These are phyloP conservation scores for Stromatinia cepivora DNA, from an alignment of 2,329 filamentous ascomycete genomes.

Conservation along the genomic window DNA sequence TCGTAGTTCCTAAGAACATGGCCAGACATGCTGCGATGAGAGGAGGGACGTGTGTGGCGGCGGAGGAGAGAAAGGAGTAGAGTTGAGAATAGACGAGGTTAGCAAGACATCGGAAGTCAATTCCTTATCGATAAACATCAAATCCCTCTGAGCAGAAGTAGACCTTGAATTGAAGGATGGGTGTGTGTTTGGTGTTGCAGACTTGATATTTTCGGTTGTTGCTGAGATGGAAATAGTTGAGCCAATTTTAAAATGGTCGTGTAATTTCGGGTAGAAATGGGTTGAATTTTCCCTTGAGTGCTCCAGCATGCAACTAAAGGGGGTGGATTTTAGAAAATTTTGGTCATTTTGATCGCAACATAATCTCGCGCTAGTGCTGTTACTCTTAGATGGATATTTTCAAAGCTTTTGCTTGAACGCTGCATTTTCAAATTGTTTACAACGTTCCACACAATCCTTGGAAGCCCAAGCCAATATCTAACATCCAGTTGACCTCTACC, in stretches of 20 bases:
- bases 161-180: neutral
- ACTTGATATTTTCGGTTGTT: neutral
- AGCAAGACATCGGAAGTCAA: too few species aligned
- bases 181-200: neutral
- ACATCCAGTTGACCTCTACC: neutral
- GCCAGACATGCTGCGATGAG: too few species aligned
- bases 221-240: neutral
- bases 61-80: too few species aligned
- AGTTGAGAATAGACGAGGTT: too few species aligned
- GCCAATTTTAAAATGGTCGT: neutral
- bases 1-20: too few species aligned
- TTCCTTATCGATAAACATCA: neutral
- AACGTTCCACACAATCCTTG: neutral
- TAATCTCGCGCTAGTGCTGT: too few species aligned
- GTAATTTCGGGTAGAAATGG: neutral
- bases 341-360: neutral
- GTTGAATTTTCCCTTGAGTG: neutral
- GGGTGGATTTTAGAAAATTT: neutral
- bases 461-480: neutral
- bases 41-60: too few species aligned
- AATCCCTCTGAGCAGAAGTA: too few species aligned
- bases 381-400: neutral
- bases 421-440: neutral
- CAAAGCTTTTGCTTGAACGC: neutral
- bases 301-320: neutral